Evolutionary conservation across 805 yeast species (phyloP), one percentile per base, ranked within the genome.

Genomic region (Nematodospora valgi): DNA sequence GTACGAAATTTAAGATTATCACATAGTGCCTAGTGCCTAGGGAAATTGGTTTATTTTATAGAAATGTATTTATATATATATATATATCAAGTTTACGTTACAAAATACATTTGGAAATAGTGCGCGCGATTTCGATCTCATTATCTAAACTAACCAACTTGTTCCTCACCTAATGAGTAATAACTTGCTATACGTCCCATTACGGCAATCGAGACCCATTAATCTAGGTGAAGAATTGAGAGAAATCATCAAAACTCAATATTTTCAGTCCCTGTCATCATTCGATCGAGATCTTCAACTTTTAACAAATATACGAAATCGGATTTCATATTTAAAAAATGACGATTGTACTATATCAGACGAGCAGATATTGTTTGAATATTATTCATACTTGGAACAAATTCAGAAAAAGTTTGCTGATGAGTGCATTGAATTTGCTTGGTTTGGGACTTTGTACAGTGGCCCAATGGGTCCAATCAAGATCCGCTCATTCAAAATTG

Each of bases 401-500:
- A 38, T 84, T 6, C 56, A 57, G 23, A 38, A 56, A 31, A 85
- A 82, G 49, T 82, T 89, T 40, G 87, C 93, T 0, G 65, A 66
- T 19, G 82, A 81, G 42, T 63, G 71, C 13, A 58, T 76, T 6
- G 72, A 68, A 24, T 82, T 86, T 45, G 67, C 76, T 0, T 91
- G 97, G 98, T 75, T 63, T 49, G 80, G 81, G 15, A 75, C 86
- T 1, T 58, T 85, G 4, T 81, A 85, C 0, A 72, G 73, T 34
- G 62, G 78, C 13, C 66, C 72, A 2, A 57, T 68, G 6, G 74
- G 76, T 0, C 74, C 78, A 1, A 59, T 69, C 12, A 64, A 58
- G 31, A 49, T 64, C 24, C 54, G 59, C 18, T 76, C 87, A 0
- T 52, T 85, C 4, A 44, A 53, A 16, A 78, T 73, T 48, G 97